Evolutionary conservation across 2,329 filamentous ascomycete species (phyloP).

Genomic region (Didymella exigua): DNA sequence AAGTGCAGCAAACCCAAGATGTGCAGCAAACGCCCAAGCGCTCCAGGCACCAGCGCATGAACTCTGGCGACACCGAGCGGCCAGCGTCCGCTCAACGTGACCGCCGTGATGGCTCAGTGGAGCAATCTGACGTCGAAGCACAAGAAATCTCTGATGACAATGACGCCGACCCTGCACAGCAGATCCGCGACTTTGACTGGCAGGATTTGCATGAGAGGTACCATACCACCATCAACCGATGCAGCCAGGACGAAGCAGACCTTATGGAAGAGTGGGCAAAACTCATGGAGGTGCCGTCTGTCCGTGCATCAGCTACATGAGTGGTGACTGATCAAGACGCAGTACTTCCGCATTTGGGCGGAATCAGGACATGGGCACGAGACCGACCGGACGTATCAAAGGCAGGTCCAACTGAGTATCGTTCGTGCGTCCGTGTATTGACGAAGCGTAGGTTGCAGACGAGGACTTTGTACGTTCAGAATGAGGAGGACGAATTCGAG

Average conservation of each 20-base stretch:
- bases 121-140: conserved; percentile 12
- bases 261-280: conserved; percentile 70
- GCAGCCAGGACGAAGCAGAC: conserved; percentile 67
- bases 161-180: conserved; percentile 34
- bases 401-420: conserved; percentile 54
- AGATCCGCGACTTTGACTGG: conserved; percentile 72
- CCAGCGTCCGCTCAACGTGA: conserved; percentile 34
- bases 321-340: conserved; percentile 14
- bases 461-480: conserved; percentile 74
- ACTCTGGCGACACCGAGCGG: conserved; percentile 34
- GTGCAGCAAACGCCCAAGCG: conserved; percentile 6
- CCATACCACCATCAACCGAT: conserved; percentile 66
- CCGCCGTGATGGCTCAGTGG: conserved; percentile 14
- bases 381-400: conserved; percentile 75
- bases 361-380: conserved; percentile 73
- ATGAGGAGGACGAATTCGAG: conserved; percentile 72
- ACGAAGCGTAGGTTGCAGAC: conserved; percentile 70
- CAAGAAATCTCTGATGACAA: conserved; percentile 4
- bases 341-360: conserved; percentile 85
- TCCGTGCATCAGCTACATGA: neutral
- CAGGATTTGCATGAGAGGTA: conserved; percentile 74
- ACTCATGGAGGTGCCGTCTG: conserved; percentile 41
- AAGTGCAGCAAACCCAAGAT: conserved; percentile 9
- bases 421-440: neutral
- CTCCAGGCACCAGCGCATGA: conserved; percentile 12